Percentiles rank a stretch among this genome's conserved stretches.
Evolutionary conservation across 163 green algal genomes (phyloP).

Genomic region (Scenedesmus sp.): DNA sequence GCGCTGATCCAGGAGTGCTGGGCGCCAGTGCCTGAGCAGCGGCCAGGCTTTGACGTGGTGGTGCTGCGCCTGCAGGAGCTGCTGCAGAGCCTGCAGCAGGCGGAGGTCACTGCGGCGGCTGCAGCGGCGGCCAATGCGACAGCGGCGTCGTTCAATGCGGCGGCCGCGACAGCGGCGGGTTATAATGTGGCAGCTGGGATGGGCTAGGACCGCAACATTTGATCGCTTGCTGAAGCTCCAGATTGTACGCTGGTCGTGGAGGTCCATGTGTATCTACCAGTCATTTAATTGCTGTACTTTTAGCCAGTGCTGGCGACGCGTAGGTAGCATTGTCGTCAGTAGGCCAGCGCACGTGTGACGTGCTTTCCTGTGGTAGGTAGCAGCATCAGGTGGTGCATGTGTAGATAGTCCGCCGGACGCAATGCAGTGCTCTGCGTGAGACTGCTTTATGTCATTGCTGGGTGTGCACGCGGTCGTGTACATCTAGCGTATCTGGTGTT

Average conservation of each 20-base stretch:
- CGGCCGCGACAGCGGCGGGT: background rate
- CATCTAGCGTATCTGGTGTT: background rate
- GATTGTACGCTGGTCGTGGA: too few species aligned
- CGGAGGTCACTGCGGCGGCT: constrained; percentile 30
- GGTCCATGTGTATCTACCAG: background rate
- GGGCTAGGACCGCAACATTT: background rate
- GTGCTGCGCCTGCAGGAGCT: constrained; percentile 50
- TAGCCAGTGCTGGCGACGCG: background rate
- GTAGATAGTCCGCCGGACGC: background rate
- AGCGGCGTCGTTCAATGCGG: constrained; percentile 27
- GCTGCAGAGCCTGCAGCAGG: constrained; percentile 32
- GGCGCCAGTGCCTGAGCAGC: constrained; percentile 70
- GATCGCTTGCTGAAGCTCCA: background rate
- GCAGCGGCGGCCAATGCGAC: constrained; percentile 38
- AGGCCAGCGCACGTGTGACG: background rate
- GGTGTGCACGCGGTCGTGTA: background rate
- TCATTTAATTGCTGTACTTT: background rate
- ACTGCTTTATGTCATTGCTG: background rate
- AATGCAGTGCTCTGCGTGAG: background rate
- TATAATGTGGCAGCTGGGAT: background rate
- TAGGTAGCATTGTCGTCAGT: background rate
- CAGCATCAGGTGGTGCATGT: background rate
- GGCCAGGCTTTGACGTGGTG: constrained; percentile 66
- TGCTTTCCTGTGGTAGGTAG: background rate
- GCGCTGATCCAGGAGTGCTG: constrained; percentile 73